Conservation (phyloP, 2,329 filamentous ascomycete genomes). For the Zalaria obscura region DNA sequence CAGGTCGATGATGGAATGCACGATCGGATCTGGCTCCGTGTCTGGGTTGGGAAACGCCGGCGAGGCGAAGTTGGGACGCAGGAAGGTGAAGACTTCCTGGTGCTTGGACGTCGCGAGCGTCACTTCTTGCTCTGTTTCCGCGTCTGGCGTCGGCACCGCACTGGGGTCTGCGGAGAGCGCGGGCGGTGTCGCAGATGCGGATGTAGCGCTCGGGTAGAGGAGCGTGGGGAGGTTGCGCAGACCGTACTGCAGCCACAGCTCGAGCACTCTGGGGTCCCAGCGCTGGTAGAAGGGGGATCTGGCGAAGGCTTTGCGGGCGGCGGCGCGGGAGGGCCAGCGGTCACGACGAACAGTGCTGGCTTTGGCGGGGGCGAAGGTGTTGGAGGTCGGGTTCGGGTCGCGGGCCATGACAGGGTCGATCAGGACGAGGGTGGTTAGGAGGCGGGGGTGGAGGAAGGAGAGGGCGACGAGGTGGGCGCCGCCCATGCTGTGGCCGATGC, state of each 20-base stretch:
- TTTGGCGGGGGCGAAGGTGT: constrained; percentile 25
- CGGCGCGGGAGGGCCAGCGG: constrained; percentile 62
- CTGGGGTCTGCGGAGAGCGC: constrained; percentile 13
- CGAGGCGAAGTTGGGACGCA: constrained; percentile 42
- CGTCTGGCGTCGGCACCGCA: constrained; percentile 6
- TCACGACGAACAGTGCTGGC: constrained; percentile 62
- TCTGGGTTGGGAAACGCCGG: constrained; percentile 13
- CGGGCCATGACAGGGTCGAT: constrained; percentile 69
- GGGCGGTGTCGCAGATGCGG: constrained; percentile 11
- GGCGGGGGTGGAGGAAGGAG: constrained; percentile 63
- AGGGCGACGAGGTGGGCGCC: constrained; percentile 59
- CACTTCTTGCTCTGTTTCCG: constrained; percentile 31
- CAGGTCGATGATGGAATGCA: constrained; percentile 27
- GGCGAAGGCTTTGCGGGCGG: constrained; percentile 52
- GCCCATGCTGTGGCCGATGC: constrained; percentile 82
- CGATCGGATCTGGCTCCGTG: constrained; percentile 21
- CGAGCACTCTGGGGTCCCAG: constrained; percentile 72
- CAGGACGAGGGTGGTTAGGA: constrained; percentile 61
- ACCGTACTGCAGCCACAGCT: constrained; percentile 58
- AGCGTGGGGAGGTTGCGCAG: constrained; percentile 59
- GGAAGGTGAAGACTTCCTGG: constrained; percentile 72
- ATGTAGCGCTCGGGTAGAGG: constrained; percentile 33
- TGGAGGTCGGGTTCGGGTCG: constrained; percentile 20
- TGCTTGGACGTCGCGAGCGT: constrained; percentile 74
- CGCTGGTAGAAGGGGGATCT: constrained; percentile 61